A percentile compares a stretch with the other conserved stretches of the same genome.
These are phyloP conservation scores for Fennellomyces sp. DNA, from an alignment of 371 early-diverging fungal species.

Conservation along the genomic window DNA sequence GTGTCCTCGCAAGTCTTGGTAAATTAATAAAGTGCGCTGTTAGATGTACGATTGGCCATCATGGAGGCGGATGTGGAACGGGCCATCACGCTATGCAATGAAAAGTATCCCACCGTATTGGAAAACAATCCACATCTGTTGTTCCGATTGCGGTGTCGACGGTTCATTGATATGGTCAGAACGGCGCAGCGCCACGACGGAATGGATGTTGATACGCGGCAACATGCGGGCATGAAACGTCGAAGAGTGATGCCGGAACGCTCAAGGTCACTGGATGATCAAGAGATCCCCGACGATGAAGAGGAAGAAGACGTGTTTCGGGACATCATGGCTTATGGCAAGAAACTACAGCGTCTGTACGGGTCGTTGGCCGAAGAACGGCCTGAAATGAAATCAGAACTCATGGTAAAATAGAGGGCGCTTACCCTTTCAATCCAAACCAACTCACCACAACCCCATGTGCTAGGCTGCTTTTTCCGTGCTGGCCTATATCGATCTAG, in stretches of 20 bases:
- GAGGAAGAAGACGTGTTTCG: background rate
- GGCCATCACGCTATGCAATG: conserved; percentile 61
- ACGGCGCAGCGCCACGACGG: background rate
- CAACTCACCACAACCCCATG: background rate
- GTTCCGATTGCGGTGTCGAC: conserved; percentile 77
- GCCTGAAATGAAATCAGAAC: conserved; percentile 11
- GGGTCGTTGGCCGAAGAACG: conserved; percentile 18
- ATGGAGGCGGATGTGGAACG: conserved; percentile 66
- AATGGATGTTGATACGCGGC: background rate
- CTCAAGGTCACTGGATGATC: background rate
- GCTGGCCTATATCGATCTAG: conserved; percentile 71
- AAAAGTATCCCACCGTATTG: conserved; percentile 64
- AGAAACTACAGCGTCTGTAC: conserved; percentile 66
- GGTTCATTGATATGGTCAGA: conserved; percentile 82
- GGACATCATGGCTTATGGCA: conserved; percentile 53
- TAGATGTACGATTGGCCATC: conserved; percentile 68
- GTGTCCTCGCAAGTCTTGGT: too few species aligned
- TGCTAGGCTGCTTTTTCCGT: conserved; percentile 63
- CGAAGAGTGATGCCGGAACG: conserved; percentile 29
- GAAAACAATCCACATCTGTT: conserved; percentile 53
- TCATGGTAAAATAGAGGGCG: background rate
- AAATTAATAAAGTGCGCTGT: too few species aligned
- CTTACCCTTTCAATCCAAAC: too few species aligned
- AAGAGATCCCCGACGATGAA: background rate
- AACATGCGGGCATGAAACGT: conserved; percentile 24